Evolutionary conservation across 176 grass and related monocot genomes (phyloP), one percentile per base, ranked within the genome.

Genomic region (Zea luxurians): DNA sequence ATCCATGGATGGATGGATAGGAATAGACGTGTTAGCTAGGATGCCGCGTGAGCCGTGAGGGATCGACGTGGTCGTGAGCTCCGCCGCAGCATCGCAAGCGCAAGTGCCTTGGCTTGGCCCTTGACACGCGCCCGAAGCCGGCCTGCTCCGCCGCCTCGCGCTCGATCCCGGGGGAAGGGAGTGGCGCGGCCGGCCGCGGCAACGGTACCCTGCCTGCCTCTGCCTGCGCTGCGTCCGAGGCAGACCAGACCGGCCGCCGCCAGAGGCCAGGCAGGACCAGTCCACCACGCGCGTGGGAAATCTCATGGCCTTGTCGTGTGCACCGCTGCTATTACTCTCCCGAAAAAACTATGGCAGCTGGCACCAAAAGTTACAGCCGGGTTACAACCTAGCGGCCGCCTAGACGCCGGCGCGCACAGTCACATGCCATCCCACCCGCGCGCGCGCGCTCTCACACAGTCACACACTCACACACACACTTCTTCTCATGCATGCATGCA

Each of bases 341-440:
- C 8, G 72, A 1, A 12, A 21, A 21, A 78, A 53, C 37, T 53
- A 66, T 48, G 0, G 35, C 17, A 8, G 76, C 36, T 78, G 66
- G 15, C 54, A 61, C 43, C 73, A 61, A 83, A 82, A 78, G 43
- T 70, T 87, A 79, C 80, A 87, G 80, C 50, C 42, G 8, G 83
- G 70, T 17, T 60, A 86, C 64, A 85, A 66, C 64, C 46, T 18
- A 71, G 46, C 18, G 3, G 48, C 38, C 37, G 44, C 75, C 75
- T 52, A 13, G 34, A 55, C 78, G 84, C 64, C 68, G 58, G 58
- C 48, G 13, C 63, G 16, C 65, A 47, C 54, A 10, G 15, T 10
- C 71, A 80, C 43, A 76, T 76, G 72, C 73, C 4, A 46, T 70
- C 37, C 20, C 47, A 3, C 64, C 12, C 55, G 7, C 18, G n/a